A percentile compares a stretch with the other conserved stretches of the same genome.
Evolutionary conservation across 2,329 filamentous ascomycete species (phyloP).

Genomic region (Trichophyton simii): DNA sequence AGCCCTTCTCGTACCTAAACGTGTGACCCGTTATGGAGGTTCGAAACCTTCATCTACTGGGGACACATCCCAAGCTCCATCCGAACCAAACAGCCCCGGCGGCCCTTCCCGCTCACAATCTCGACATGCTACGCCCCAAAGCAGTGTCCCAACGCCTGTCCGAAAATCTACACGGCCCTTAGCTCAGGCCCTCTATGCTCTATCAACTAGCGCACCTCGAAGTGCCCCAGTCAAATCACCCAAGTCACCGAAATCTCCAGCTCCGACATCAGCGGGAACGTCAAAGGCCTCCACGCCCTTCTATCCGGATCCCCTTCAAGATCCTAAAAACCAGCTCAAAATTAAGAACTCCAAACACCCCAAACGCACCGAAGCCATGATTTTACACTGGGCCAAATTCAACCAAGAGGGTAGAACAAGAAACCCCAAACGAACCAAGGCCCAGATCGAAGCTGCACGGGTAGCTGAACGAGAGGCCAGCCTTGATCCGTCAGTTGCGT

Average conservation of each 20-base stretch:
- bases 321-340: constrained; percentile 20
- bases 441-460: constrained; percentile 32
- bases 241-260: constrained; percentile 9
- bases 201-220: constrained; percentile 2
- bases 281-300: constrained; percentile 14
- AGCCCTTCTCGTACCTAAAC: constrained; percentile 2
- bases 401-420: constrained; percentile 32
- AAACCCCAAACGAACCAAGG: constrained; percentile 34
- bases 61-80: constrained; percentile 11
- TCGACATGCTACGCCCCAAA: constrained; percentile 9
- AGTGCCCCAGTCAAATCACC: constrained; percentile 7
- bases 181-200: constrained; percentile 7
- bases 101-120: constrained; percentile 9
- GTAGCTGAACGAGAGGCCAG: constrained; percentile 11
- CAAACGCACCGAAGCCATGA: constrained; percentile 34
- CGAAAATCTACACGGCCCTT: constrained; percentile 16
- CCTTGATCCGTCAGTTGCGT: background rate
- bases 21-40: constrained; percentile 10
- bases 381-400: constrained; percentile 34
- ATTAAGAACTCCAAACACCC: constrained; percentile 34
- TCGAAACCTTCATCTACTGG: constrained; percentile 10
- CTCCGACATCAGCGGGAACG: constrained; percentile 11
- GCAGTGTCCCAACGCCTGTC: constrained; percentile 16
- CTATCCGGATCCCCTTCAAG: constrained; percentile 15
- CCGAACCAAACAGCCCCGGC: constrained; percentile 9